phyloP scores from a whole-genome alignment of 2,329 filamentous ascomycete genomes.

The Sclerotinia subarctica region DNA sequence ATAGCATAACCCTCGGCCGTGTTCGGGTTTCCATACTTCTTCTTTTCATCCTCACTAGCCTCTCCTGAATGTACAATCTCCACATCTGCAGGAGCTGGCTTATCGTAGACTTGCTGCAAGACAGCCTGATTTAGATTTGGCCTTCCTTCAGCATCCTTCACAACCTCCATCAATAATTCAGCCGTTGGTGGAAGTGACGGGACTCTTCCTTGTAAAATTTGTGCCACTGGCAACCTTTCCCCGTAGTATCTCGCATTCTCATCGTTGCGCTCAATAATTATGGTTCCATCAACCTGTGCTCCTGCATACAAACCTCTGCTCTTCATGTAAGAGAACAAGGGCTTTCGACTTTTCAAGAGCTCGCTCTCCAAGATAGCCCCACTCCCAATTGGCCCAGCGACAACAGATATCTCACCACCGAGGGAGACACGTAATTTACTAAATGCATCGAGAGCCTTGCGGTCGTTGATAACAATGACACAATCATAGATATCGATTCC shows the following conservation, averaged over 20 bases:
- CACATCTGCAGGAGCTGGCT: constrained; percentile 20
- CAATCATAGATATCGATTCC: constrained; percentile 96
- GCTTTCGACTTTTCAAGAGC: constrained; percentile 55
- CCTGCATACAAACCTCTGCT: constrained; percentile 83
- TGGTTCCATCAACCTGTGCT: constrained; percentile 78
- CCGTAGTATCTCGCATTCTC: constrained; percentile 85
- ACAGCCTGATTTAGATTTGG: constrained; percentile 59
- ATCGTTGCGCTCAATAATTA: constrained; percentile 76
- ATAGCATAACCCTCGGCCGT: constrained; percentile 14
- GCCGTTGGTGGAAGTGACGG: constrained; percentile 36
- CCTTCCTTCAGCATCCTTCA: constrained; percentile 83
- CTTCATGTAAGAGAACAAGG: constrained; percentile 82
- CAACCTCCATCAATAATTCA: constrained; percentile 57
- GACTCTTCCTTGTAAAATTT: constrained; percentile 48
- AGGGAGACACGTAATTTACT: constrained; percentile 75
- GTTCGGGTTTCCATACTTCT: constrained; percentile 21
- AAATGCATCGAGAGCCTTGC: constrained; percentile 79
- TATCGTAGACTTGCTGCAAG: constrained; percentile 20
- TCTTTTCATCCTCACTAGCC: constrained; percentile 21
- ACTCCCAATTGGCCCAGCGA: constrained; percentile 72
- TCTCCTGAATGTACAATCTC: constrained; percentile 19
- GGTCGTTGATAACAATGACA: constrained; percentile 86
- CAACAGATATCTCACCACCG: constrained; percentile 74
- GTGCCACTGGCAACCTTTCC: constrained; percentile 54
- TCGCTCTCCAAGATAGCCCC: constrained; percentile 50